phyloP scores from a whole-genome alignment of 495 filamentous ascomycete species.

The Xylaria flabelliformis region DNA sequence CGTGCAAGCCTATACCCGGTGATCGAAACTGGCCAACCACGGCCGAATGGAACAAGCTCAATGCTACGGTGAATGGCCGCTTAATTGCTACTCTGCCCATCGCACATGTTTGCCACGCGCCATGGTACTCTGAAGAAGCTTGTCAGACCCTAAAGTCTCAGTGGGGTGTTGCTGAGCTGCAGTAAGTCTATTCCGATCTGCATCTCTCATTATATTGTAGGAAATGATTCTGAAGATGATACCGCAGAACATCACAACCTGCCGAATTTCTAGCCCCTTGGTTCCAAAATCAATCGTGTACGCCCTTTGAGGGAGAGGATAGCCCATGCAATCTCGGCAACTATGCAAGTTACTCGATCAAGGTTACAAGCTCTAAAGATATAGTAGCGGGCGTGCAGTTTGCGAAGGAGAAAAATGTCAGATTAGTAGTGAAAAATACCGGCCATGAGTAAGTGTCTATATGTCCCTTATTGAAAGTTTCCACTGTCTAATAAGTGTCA shows the following conservation, averaged over 20 bases:
- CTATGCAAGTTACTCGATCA: constrained; percentile 2
- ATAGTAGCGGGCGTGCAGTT: neutral
- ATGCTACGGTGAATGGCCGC: constrained; percentile 46
- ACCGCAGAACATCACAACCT: constrained; percentile 19
- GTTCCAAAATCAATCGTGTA: neutral
- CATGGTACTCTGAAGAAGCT: constrained; percentile 34
- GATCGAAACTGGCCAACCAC: constrained; percentile 33
- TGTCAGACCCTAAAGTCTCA: constrained; percentile 24
- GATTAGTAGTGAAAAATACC: constrained; percentile 11
- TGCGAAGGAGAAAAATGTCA: constrained; percentile 15
- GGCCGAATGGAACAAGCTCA: constrained; percentile 46
- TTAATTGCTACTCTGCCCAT: constrained; percentile 48
- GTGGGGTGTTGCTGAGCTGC: constrained; percentile 5
- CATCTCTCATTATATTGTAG: neutral
- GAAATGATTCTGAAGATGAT: neutral
- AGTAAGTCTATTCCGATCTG: neutral
- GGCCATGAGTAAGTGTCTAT: constrained; percentile 3
- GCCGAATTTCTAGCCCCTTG: neutral
- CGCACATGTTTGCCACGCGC: constrained; percentile 47
- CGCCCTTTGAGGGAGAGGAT: neutral
- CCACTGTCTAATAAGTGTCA: neutral
- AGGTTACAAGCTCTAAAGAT: neutral
- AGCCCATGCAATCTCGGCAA: neutral
- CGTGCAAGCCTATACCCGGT: constrained; percentile 32
- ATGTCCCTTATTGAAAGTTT: neutral